These are phyloP conservation scores for Diospyros kaki DNA, from an alignment of 148 eudicot genomes.

Conservation along the genomic window DNA sequence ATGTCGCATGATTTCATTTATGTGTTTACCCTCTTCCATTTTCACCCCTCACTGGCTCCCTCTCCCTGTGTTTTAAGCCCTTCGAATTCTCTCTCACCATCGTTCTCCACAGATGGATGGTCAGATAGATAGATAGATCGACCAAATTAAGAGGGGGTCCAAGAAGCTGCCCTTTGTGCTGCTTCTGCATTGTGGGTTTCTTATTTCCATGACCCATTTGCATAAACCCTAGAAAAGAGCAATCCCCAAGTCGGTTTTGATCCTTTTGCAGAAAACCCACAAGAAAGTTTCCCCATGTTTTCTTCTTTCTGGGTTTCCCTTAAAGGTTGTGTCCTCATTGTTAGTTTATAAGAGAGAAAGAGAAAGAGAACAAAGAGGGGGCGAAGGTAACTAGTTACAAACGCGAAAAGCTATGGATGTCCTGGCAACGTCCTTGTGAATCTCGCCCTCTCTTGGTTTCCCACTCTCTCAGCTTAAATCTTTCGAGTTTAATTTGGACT, in stretches of 20 bases:
- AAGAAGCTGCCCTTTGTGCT: background rate
- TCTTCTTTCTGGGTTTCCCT: background rate
- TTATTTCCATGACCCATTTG: conserved; percentile 9
- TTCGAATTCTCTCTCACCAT: background rate
- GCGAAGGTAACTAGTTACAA: background rate
- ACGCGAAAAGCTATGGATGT: background rate
- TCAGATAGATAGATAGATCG: background rate
- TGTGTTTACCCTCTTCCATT: background rate
- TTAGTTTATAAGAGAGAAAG: background rate
- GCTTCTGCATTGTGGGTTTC: too few relatives aligned
- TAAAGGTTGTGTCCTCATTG: background rate
- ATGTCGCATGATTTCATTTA: conserved; percentile 17
- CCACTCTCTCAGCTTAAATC: background rate
- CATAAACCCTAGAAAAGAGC: background rate
- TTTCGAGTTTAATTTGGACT: background rate
- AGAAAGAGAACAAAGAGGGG: background rate
- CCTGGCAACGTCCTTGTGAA: conserved; percentile 7
- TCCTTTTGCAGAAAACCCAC: conserved; percentile 7
- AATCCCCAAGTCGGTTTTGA: background rate
- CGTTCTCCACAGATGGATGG: background rate
- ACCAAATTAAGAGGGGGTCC: background rate
- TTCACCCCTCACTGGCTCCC: background rate
- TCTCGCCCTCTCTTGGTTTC: conserved; percentile 4
- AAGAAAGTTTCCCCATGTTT: background rate
- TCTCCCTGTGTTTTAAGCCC: background rate